A percentile compares a stretch with the other conserved stretches of the same genome.
Conservation (phyloP, 202 grass and related monocot species). For the Panicum hallii region DNA sequence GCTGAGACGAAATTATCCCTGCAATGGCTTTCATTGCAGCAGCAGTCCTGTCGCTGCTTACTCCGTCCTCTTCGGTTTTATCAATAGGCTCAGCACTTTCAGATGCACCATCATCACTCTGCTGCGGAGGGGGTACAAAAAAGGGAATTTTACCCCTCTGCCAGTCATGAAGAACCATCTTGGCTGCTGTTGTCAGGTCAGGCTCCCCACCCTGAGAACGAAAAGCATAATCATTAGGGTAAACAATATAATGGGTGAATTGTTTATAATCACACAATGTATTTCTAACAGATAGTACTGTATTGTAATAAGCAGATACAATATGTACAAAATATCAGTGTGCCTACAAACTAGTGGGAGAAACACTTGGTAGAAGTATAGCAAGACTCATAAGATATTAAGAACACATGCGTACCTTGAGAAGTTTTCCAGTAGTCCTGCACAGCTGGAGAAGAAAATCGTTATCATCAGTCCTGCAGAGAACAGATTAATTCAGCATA, state of each 20-base stretch:
- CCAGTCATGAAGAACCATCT: slow-evolving; percentile 99
- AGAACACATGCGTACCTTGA: slow-evolving; percentile 67
- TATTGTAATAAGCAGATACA: slow-evolving; percentile 6
- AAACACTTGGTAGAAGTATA: slow-evolving; percentile 21
- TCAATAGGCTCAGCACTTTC: slow-evolving; percentile 49
- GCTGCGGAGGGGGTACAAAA: slow-evolving; percentile 75
- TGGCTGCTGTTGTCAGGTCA: slow-evolving; percentile 82
- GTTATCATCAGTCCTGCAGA: slow-evolving; percentile 77
- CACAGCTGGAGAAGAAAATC: slow-evolving; percentile 91
- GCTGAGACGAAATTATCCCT: slow-evolving; percentile 84
- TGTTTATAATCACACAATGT: background rate
- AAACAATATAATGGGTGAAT: background rate
- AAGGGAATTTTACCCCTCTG: slow-evolving; percentile 98
- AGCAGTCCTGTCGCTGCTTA: slow-evolving; percentile 64
- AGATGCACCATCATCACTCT: slow-evolving; percentile 42
- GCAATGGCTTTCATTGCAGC: slow-evolving; percentile 87
- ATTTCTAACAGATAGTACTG: background rate
- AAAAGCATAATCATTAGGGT: slow-evolving; percentile 35
- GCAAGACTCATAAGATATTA: slow-evolving; percentile 5
- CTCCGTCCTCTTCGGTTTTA: slow-evolving; percentile 50
- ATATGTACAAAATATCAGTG: background rate
- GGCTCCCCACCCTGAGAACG: slow-evolving; percentile 80
- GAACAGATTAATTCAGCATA: slow-evolving; percentile 36
- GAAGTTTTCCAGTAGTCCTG: slow-evolving; percentile 81
- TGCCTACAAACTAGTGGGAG: background rate